These are phyloP conservation scores for Pholiota molesta DNA, from an alignment of 768 basidiomycete species.

Conservation along the genomic window DNA sequence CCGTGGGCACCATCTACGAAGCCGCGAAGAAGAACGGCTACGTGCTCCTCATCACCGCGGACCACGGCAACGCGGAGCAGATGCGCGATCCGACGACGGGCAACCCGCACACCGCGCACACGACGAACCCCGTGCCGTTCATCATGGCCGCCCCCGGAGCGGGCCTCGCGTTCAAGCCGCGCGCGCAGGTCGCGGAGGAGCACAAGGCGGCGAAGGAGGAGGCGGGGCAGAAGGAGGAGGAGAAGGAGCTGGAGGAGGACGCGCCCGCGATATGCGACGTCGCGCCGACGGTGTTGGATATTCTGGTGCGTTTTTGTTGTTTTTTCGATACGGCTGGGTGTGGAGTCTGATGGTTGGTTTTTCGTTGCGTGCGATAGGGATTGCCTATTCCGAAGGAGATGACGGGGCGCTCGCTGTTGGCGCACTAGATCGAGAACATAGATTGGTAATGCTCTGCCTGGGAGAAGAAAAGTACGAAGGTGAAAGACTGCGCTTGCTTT, in stretches of 20 bases:
- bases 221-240: conserved; percentile 46
- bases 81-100: conserved; percentile 86
- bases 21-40: conserved; percentile 88
- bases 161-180: conserved; percentile 57
- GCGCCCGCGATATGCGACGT: conserved; percentile 86
- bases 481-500: not conserved
- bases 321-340: not conserved
- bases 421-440: conserved; percentile 14
- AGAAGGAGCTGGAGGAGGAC: conserved; percentile 56
- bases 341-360: not conserved
- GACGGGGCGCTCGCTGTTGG: conserved; percentile 60
- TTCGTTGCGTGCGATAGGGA: conserved; percentile 42
- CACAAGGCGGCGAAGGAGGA: conserved; percentile 55
- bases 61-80: conserved; percentile 96
- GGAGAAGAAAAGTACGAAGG: not conserved
- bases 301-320: conserved; percentile 54
- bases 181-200: conserved; percentile 59
- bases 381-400: conserved; percentile 73
- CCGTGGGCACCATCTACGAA: conserved; percentile 84
- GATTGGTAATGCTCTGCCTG: not conserved
- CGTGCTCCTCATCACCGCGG: conserved; percentile 85
- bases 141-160: conserved; percentile 69
- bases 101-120: conserved; percentile 90
- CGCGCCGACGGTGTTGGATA: conserved; percentile 83
- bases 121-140: conserved; percentile 89